Percentiles rank a stretch among this genome's conserved stretches.
These are phyloP conservation scores for Hawksworthiomyces lignivorus DNA, from an alignment of 2,329 filamentous ascomycete species.

Conservation along the genomic window DNA sequence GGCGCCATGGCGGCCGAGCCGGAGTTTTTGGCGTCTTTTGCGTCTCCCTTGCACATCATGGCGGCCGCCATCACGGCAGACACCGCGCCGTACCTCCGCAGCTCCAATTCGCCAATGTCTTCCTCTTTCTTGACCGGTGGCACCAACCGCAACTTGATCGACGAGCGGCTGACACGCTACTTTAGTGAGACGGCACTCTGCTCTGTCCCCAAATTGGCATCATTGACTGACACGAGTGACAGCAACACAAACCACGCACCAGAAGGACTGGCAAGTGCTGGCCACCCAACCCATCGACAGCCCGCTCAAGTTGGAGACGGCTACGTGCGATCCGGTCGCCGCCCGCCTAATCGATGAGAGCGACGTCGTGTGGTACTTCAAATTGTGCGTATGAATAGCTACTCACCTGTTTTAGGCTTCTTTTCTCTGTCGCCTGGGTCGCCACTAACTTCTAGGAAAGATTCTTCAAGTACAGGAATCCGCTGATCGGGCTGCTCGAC, in stretches of 20 bases:
- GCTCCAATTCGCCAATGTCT: slow-evolving; percentile 9
- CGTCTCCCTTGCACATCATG: slow-evolving; percentile 18
- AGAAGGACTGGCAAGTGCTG: slow-evolving; percentile 19
- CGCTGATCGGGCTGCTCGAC: slow-evolving; percentile 18
- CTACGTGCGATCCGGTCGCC: slow-evolving; percentile 17
- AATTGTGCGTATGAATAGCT: slow-evolving; percentile 8
- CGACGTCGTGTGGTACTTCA: slow-evolving; percentile 16
- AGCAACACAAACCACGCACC: slow-evolving; percentile 13
- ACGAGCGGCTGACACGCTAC: slow-evolving; percentile 15
- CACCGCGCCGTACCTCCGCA: slow-evolving; percentile 11
- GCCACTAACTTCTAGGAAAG: no score
- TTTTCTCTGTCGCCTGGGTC: neutral
- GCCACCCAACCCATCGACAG: slow-evolving; percentile 15
- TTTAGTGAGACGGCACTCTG: no score
- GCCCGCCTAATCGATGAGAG: slow-evolving; percentile 17
- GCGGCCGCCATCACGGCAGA: slow-evolving; percentile 16
- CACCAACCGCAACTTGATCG: slow-evolving; percentile 9
- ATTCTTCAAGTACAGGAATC: slow-evolving; percentile 19
- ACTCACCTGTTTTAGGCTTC: neutral
- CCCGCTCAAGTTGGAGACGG: slow-evolving; percentile 17
- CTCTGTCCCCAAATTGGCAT: no score
- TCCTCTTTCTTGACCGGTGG: slow-evolving; percentile 5
- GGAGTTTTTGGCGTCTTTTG: slow-evolving; percentile 13
- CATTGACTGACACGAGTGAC: no score
- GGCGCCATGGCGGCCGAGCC: slow-evolving; percentile 8